phyloP scores from a whole-genome alignment of 2,329 filamentous ascomycete genomes.

The Penicillium frequentans region DNA sequence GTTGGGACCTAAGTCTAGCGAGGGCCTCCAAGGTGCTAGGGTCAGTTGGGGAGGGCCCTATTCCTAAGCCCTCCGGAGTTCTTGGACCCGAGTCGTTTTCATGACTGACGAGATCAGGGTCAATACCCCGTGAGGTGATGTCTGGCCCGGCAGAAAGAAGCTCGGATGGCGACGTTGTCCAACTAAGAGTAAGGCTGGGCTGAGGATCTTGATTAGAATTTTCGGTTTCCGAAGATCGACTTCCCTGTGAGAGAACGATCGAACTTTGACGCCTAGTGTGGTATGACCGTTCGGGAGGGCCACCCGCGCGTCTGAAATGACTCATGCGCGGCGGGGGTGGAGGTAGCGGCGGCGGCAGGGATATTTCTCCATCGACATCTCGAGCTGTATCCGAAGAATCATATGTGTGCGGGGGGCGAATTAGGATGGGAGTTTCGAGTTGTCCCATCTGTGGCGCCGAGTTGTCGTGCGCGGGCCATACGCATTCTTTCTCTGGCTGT shows the following conservation, averaged over 20 bases:
- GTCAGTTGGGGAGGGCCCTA: constrained; percentile 21
- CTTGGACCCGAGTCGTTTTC: constrained; percentile 19
- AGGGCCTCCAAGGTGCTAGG: constrained; percentile 20
- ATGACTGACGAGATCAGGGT: constrained; percentile 23
- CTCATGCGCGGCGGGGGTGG: constrained; percentile 5
- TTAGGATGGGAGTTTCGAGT: constrained; percentile 33
- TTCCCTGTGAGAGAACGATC: constrained; percentile 41
- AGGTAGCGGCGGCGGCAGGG: neutral
- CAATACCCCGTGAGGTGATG: constrained; percentile 17
- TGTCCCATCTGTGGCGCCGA: constrained; percentile 31
- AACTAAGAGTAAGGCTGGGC: constrained; percentile 37
- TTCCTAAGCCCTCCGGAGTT: constrained; percentile 12
- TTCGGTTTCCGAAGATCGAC: constrained; percentile 26
- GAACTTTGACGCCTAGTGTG: constrained; percentile 41
- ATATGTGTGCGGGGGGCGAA: constrained; percentile 30
- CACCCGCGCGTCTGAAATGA: constrained; percentile 27
- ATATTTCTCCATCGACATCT: constrained; percentile 15
- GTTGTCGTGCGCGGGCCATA: constrained; percentile 26
- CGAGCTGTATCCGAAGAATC: constrained; percentile 32
- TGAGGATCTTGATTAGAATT: constrained; percentile 28
- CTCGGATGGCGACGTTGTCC: constrained; percentile 43
- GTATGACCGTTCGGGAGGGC: constrained; percentile 25
- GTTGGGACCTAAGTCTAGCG: constrained; percentile 27
- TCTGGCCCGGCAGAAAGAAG: constrained; percentile 32
- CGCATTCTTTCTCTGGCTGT: constrained; percentile 29